Conservation (phyloP, 176 grass and related monocot genomes). For the Poa pratensis region DNA sequence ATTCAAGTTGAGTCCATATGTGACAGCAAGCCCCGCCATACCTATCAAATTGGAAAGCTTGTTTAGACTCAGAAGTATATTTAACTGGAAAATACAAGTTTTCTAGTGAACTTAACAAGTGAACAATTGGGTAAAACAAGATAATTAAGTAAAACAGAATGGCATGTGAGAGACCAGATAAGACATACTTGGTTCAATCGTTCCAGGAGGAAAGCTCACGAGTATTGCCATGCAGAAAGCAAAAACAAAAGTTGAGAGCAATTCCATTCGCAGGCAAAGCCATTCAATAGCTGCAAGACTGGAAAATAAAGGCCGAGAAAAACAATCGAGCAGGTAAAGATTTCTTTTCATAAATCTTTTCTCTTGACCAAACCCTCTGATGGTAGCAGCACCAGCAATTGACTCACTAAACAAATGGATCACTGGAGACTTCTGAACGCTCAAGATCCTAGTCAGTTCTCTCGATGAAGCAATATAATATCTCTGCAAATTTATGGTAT, state of each 20-base stretch:
- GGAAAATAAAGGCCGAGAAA: conserved; percentile 92
- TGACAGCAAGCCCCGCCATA: conserved; percentile 96
- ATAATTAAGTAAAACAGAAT: background rate
- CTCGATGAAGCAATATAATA: conserved; percentile 99
- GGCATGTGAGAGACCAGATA: conserved; percentile 17
- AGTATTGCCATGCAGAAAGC: conserved; percentile 98
- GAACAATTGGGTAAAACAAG: conserved; percentile 1
- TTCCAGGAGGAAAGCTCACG: conserved; percentile 94
- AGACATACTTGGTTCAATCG: conserved; percentile 98
- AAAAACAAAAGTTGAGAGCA: conserved; percentile 94
- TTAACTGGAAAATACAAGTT: background rate
- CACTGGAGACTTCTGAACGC: conserved; percentile 96
- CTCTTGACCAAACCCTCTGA: conserved; percentile 95
- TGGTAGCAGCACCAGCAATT: conserved; percentile 92
- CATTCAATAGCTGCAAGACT: conserved; percentile 99
- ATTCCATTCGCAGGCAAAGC: conserved; percentile 96
- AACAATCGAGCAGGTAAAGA: conserved; percentile 91
- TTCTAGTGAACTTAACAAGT: conserved; percentile 13
- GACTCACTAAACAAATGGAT: conserved; percentile 98
- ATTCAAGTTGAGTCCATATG: conserved; percentile 96
- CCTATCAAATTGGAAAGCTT: conserved; percentile 60
- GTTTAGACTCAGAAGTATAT: conserved; percentile 22
- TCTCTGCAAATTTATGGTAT: conserved; percentile 63
- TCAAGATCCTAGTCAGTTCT: conserved; percentile 88
- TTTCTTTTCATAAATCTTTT: conserved; percentile 99